Conservation (phyloP, 2,329 filamentous ascomycete genomes). For the Aureobasidium subglaciale region DNA sequence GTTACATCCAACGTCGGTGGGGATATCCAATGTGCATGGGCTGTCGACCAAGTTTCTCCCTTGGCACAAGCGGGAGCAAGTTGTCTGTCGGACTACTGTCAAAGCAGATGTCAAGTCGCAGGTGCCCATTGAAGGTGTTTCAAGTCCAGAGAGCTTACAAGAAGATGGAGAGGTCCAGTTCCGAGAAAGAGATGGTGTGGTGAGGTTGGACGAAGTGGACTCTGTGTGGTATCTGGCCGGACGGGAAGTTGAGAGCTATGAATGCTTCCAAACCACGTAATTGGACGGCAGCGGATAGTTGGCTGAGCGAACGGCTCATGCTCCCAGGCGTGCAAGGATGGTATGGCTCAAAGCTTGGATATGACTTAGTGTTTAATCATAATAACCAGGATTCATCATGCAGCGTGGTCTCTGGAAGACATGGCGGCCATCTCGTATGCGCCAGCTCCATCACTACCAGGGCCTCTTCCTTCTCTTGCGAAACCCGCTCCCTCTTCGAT, state of each 20-base stretch:
- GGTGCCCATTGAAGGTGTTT: no score
- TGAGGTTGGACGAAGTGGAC: slow-evolving; percentile 25
- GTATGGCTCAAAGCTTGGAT: not conserved
- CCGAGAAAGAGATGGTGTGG: slow-evolving; percentile 27
- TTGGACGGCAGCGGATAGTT: not conserved
- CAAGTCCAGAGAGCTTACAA: no score
- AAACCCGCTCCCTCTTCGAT: slow-evolving; percentile 33
- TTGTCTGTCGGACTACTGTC: slow-evolving; percentile 6
- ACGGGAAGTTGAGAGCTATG: slow-evolving; percentile 29
- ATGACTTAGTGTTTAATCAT: not conserved
- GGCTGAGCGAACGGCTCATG: no score
- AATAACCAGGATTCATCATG: not conserved
- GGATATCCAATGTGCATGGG: slow-evolving; percentile 13
- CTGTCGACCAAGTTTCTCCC: not conserved
- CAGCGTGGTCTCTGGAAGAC: slow-evolving; percentile 29
- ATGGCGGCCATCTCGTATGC: slow-evolving; percentile 42
- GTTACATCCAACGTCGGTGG: slow-evolving; percentile 23
- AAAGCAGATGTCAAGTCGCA: no score
- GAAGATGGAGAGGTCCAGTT: slow-evolving; percentile 18
- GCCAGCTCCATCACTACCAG: slow-evolving; percentile 39
- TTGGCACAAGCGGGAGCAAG: not conserved
- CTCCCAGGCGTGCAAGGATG: not conserved
- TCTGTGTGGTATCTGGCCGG: slow-evolving; percentile 29
- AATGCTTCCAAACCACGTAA: slow-evolving; percentile 23
- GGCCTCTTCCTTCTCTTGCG: slow-evolving; percentile 33